Evolutionary conservation across 108 stramenopile species (phyloP).

Genomic region (Fistulifera pelliculosa): DNA sequence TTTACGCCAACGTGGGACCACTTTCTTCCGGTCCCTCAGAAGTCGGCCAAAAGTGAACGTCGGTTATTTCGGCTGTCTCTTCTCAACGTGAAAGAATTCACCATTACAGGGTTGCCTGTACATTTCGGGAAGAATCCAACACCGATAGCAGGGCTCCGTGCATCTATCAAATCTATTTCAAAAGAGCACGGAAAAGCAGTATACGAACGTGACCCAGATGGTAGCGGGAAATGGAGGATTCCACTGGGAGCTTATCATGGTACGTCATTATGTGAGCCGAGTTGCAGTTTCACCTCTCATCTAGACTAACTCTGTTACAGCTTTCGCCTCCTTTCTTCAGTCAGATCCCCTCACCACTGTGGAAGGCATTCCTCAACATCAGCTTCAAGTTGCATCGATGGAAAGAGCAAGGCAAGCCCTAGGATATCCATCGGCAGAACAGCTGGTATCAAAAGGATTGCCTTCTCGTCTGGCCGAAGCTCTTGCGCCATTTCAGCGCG

Average conservation of each 20-base stretch:
- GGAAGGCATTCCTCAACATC: constrained; percentile 50
- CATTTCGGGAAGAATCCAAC: constrained; percentile 17
- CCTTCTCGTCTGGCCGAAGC: constrained; percentile 41
- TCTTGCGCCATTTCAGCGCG: constrained; percentile 79
- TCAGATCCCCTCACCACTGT: constrained; percentile 11
- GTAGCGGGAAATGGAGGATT: constrained; percentile 68
- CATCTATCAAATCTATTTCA: constrained; percentile 52
- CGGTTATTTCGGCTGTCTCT: constrained; percentile 33
- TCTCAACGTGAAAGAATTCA: constrained; percentile 70
- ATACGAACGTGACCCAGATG: constrained; percentile 31
- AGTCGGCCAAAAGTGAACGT: background rate
- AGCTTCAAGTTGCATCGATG: constrained; percentile 62
- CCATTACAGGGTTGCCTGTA: constrained; percentile 42
- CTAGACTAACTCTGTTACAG: background rate
- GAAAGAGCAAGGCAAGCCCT: constrained; percentile 57
- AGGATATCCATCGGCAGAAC: constrained; percentile 36
- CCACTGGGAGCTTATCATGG: constrained; percentile 68
- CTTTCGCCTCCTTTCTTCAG: constrained; percentile 44
- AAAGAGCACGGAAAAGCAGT: constrained; percentile 47
- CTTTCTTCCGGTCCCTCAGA: background rate
- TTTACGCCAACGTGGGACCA: constrained; percentile 8
- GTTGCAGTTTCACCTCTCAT: too few relatives aligned
- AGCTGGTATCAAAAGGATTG: constrained; percentile 47
- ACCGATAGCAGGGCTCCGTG: constrained; percentile 35
- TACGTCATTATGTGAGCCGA: too few relatives aligned